Evolutionary conservation across 2,329 filamentous ascomycete species (phyloP).

Genomic region (Xylariales sp.): DNA sequence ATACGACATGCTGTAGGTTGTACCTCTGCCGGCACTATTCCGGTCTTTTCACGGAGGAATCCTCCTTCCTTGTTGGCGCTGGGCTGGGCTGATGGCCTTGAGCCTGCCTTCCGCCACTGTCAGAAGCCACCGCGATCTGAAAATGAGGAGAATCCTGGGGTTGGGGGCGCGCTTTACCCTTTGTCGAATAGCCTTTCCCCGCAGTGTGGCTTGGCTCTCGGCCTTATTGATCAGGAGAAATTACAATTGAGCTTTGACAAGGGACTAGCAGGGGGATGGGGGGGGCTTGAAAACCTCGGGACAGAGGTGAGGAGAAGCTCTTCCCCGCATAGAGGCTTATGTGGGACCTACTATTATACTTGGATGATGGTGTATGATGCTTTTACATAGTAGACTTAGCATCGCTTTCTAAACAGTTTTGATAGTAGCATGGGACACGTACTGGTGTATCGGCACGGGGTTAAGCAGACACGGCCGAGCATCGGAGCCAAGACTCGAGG

Average conservation of each 20-base stretch:
- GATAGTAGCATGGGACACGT: neutral
- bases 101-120: slow-evolving; percentile 5
- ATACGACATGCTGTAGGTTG: neutral
- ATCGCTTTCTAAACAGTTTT: slow-evolving; percentile 4
- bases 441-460: neutral
- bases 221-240: slow-evolving; percentile 21
- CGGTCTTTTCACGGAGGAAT: slow-evolving; percentile 33
- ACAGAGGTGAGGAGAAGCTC: slow-evolving; percentile 34
- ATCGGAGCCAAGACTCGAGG: too few species aligned
- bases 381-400: too few species aligned
- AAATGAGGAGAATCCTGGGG: slow-evolving; percentile 32
- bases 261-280: slow-evolving; percentile 11
- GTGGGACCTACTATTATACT: too few species aligned
- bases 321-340: slow-evolving; percentile 24
- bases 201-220: slow-evolving; percentile 6
- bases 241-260: slow-evolving; percentile 27
- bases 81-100: neutral
- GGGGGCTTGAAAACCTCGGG: neutral
- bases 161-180: slow-evolving; percentile 16
- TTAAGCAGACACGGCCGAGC: too few species aligned
- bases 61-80: slow-evolving; percentile 18
- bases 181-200: slow-evolving; percentile 13
- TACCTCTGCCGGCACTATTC: slow-evolving; percentile 34
- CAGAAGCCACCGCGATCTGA: slow-evolving; percentile 17
- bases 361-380: too few species aligned